Evolutionary conservation across 768 basidiomycete genomes (phyloP).

Genomic region (Boletus pseudo-olivaceus): DNA sequence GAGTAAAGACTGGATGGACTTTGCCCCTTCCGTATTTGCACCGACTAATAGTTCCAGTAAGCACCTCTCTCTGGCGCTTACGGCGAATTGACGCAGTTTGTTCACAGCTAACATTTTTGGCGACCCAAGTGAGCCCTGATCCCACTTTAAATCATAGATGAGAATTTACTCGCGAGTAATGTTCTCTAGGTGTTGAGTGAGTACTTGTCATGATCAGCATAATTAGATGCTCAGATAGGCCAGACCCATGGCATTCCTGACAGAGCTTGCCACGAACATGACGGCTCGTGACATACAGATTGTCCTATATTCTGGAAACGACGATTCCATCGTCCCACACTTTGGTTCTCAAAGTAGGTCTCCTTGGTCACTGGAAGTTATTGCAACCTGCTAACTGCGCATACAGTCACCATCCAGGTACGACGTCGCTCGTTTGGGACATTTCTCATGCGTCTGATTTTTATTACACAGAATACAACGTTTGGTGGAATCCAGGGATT

Average conservation of each 20-base stretch:
- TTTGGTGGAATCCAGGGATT: slow-evolving; percentile 78
- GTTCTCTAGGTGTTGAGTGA: slow-evolving; percentile 32
- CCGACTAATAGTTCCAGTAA: slow-evolving; percentile 4
- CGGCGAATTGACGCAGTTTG: neutral
- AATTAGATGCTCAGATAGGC: slow-evolving; percentile 13
- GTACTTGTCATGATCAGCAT: slow-evolving; percentile 2
- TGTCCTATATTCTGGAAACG: slow-evolving; percentile 64
- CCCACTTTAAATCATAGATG: neutral
- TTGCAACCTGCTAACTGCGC: slow-evolving; percentile 4
- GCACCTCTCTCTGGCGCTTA: neutral
- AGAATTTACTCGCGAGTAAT: neutral
- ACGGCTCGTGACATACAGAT: slow-evolving; percentile 45
- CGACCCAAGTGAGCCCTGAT: slow-evolving; percentile 32
- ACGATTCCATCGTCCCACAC: slow-evolving; percentile 62
- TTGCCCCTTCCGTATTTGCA: slow-evolving; percentile 25
- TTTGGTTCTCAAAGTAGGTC: slow-evolving; percentile 56
- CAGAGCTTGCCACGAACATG: slow-evolving; percentile 62
- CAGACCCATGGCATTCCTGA: slow-evolving; percentile 53
- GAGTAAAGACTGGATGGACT: slow-evolving; percentile 46
- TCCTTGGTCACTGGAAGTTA: neutral
- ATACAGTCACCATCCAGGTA: slow-evolving; percentile 53
- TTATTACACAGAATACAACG: slow-evolving; percentile 58
- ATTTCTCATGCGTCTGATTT: neutral
- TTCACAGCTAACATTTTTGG: slow-evolving; percentile 6
- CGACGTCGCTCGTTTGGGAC: neutral